These are phyloP conservation scores for Fimicolochytrium jonesii DNA, from an alignment of 192 early-diverging fungal genomes.

Conservation along the genomic window DNA sequence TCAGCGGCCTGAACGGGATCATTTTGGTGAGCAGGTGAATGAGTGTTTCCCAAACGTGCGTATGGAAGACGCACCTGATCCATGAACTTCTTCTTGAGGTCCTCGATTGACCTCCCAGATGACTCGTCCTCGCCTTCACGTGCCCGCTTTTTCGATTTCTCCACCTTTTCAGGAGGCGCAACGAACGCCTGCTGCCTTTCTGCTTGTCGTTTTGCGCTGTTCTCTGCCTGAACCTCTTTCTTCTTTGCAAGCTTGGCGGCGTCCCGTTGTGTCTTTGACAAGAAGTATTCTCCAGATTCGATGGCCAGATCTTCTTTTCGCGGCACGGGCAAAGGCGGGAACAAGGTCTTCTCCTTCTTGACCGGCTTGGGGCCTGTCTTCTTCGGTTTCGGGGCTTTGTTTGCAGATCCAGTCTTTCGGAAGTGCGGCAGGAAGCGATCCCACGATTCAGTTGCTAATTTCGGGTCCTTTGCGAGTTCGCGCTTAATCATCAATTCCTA, in stretches of 20 bases:
- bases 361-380: slow-evolving; percentile 45
- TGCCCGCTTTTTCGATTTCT: not conserved
- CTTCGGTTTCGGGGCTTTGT: slow-evolving; percentile 61
- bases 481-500: slow-evolving; percentile 98
- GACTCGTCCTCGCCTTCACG: not conserved
- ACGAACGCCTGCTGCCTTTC: slow-evolving; percentile 79
- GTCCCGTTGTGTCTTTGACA: slow-evolving; percentile 45
- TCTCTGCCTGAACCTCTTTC: slow-evolving; percentile 67
- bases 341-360: slow-evolving; percentile 85
- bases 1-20: not conserved
- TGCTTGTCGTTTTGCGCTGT: slow-evolving; percentile 58
- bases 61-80: slow-evolving; percentile 24
- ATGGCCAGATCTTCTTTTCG: slow-evolving; percentile 88
- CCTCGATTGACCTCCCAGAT: slow-evolving; percentile 29
- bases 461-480: slow-evolving; percentile 94
- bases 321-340: slow-evolving; percentile 81
- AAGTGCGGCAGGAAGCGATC: slow-evolving; percentile 96
- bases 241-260: slow-evolving; percentile 58
- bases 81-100: slow-evolving; percentile 39
- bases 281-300: slow-evolving; percentile 95
- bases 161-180: slow-evolving; percentile 62
- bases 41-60: not conserved
- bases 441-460: slow-evolving; percentile 90
- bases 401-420: slow-evolving; percentile 85
- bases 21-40: not conserved